Conservation (phyloP, 1,284 basidiomycete genomes). For the Phellopilus nigrolimitatus region DNA sequence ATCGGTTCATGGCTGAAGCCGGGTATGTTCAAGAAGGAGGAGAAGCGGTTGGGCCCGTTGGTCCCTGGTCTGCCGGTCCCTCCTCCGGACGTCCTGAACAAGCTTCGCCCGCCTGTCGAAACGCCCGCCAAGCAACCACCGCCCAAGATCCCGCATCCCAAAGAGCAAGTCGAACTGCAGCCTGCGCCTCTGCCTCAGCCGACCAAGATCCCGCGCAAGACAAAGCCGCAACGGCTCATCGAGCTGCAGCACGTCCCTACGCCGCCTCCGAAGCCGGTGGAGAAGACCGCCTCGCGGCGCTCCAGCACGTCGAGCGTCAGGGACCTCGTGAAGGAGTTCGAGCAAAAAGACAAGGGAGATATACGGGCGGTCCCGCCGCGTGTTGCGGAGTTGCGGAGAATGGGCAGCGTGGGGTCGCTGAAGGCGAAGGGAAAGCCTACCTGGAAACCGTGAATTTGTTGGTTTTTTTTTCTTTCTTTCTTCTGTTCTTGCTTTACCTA, state of each 20-base stretch:
- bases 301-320: slow-evolving; percentile 64
- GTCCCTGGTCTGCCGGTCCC: slow-evolving; percentile 46
- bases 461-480: slow-evolving; percentile 4
- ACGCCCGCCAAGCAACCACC: slow-evolving; percentile 52
- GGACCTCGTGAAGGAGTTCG: slow-evolving; percentile 61
- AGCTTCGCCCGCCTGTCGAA: slow-evolving; percentile 46
- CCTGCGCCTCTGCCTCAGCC: slow-evolving; percentile 39
- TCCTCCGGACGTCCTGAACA: slow-evolving; percentile 45
- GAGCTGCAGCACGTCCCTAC: slow-evolving; percentile 49
- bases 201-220: slow-evolving; percentile 39
- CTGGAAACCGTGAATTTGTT: slow-evolving; percentile 23
- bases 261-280: slow-evolving; percentile 24
- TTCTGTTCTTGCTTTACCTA: neutral
- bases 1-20: slow-evolving; percentile 19
- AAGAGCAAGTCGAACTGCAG: slow-evolving; percentile 56
- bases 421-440: slow-evolving; percentile 24
- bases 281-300: slow-evolving; percentile 36
- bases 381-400: slow-evolving; percentile 24
- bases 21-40: slow-evolving; percentile 10
- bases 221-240: slow-evolving; percentile 40
- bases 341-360: slow-evolving; percentile 39
- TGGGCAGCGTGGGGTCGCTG: slow-evolving; percentile 26
- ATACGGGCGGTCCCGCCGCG: slow-evolving; percentile 24
- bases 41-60: slow-evolving; percentile 14
- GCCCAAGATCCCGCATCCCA: slow-evolving; percentile 45